Evolutionary conservation across 805 yeast species (phyloP), one percentile per base, ranked within the genome.

Genomic region (Starmerella powellii): DNA sequence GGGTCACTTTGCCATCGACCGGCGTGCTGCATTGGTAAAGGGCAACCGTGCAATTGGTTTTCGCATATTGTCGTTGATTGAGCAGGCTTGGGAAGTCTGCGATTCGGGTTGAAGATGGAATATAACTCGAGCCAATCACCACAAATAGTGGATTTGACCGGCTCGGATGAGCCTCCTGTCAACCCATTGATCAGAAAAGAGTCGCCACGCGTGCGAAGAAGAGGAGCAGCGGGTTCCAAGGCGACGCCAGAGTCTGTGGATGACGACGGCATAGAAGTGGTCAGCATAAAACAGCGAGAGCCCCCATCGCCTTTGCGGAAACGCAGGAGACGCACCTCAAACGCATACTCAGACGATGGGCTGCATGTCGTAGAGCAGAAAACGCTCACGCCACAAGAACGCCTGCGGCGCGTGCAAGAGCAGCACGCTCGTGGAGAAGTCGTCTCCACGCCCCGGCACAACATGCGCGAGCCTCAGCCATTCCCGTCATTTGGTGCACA

Each of bases 361-460:
- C 10, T 45, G 3, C 31, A 40, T 5, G 40, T 48, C 10, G 44
- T 46, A 12, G 38, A 36, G 4, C 40, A 44, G 30, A 41, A 38
- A 28, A 26, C 17, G 16, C 23, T 48, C 24, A 48, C 50, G 11
- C 33, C 49, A 3, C 45, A 46, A 40, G 52, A 48, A 23, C 38
- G 48, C 15, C 38, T 48, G 16, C 24, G 31, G 23, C 40, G 19
- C 13, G 41, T 48, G 20, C 52, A 45, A 30, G 50, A 40, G 21
- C 34, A 32, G 20, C 52, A 48, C 23, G 31, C 41, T 13, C 42
- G 49, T 11, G 48, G 48, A 33, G 38, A 38, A 19, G 11, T 27
- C 8, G 48, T 48, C 20, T 16, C 15, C 11, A 24, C 31, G 30
- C 11, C 6, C 26, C 40, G 31, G 26, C 19, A 6, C 6, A 6